phyloP scores from a whole-genome alignment of 179 eudicot genomes.

The Patellifolia procumbens region DNA sequence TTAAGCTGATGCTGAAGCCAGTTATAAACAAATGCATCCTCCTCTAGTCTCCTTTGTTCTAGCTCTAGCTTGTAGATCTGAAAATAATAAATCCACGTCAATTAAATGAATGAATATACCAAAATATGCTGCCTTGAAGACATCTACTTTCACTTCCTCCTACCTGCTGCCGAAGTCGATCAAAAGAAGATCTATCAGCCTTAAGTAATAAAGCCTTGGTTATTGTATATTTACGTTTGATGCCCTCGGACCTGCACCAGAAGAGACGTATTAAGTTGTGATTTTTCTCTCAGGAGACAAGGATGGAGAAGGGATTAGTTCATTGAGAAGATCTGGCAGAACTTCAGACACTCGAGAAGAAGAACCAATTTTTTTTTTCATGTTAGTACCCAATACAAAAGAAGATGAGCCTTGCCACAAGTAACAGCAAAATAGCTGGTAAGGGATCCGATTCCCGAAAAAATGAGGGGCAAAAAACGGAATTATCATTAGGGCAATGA shows the following conservation, averaged over 20 bases:
- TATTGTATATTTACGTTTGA: slow-evolving; percentile 65
- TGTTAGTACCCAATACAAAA: background rate
- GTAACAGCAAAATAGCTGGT: background rate
- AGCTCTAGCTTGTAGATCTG: slow-evolving; percentile 69
- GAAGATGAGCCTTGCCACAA: background rate
- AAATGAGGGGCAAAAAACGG: background rate
- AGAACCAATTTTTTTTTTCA: background rate
- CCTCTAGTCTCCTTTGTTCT: slow-evolving; percentile 76
- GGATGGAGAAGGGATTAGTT: background rate
- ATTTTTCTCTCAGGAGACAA: background rate
- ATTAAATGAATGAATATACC: too few relatives aligned
- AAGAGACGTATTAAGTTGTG: background rate
- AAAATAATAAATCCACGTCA: slow-evolving; percentile 16
- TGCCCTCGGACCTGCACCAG: slow-evolving; percentile 50
- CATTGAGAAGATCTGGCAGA: background rate
- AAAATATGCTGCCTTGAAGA: background rate
- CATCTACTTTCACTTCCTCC: background rate
- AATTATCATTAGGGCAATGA: background rate
- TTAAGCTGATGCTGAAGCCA: slow-evolving; percentile 80
- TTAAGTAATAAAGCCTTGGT: slow-evolving; percentile 60
- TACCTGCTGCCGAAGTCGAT: slow-evolving; percentile 70
- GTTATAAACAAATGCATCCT: slow-evolving; percentile 73
- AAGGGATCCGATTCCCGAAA: too few relatives aligned
- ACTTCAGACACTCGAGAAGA: background rate
- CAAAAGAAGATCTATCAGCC: slow-evolving; percentile 76